A percentile compares a stretch with the other conserved stretches of the same genome.
Conservation (phyloP, 805 yeast genomes). For the Isabelozyma pseudorhagii region DNA sequence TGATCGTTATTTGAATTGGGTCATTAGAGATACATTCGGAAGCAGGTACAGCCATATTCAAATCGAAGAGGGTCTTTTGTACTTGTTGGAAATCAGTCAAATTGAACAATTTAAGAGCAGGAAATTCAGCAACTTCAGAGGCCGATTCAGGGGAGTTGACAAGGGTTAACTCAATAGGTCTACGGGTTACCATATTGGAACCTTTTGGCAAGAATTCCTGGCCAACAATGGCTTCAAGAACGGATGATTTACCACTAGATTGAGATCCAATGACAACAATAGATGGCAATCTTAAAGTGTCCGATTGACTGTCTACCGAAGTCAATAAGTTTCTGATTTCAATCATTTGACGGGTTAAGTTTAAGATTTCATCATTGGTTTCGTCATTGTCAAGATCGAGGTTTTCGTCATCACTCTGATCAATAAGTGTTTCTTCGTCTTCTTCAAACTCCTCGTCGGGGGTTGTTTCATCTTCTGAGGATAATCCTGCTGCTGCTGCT, state of each 20-base stretch:
- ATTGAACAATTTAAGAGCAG: conserved; percentile 78
- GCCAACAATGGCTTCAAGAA: conserved; percentile 94
- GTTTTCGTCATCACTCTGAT: conserved; percentile 42
- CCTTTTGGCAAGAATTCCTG: conserved; percentile 97
- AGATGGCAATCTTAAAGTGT: conserved; percentile 81
- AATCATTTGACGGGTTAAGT: conserved; percentile 92
- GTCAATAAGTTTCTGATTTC: conserved; percentile 82
- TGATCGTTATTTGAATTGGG: conserved; percentile 88
- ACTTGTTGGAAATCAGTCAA: conserved; percentile 87
- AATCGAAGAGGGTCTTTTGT: conserved; percentile 79
- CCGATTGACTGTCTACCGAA: conserved; percentile 64
- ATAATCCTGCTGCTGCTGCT: conserved; percentile 50
- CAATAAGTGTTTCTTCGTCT: conserved; percentile 46
- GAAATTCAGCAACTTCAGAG: conserved; percentile 89
- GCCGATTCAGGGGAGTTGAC: conserved; percentile 80
- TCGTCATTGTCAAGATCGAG: conserved; percentile 46
- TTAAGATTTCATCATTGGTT: conserved; percentile 78
- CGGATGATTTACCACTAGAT: conserved; percentile 96
- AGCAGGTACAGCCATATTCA: conserved; percentile 89
- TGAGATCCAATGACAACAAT: conserved; percentile 98
- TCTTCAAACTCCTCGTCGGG: conserved; percentile 47
- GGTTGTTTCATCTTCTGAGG: conserved; percentile 34
- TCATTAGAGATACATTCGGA: conserved; percentile 85
- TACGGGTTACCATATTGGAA: conserved; percentile 94
- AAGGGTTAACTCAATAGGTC: conserved; percentile 93